Conservation (phyloP, 768 basidiomycete genomes). For the Mycena filopes region DNA sequence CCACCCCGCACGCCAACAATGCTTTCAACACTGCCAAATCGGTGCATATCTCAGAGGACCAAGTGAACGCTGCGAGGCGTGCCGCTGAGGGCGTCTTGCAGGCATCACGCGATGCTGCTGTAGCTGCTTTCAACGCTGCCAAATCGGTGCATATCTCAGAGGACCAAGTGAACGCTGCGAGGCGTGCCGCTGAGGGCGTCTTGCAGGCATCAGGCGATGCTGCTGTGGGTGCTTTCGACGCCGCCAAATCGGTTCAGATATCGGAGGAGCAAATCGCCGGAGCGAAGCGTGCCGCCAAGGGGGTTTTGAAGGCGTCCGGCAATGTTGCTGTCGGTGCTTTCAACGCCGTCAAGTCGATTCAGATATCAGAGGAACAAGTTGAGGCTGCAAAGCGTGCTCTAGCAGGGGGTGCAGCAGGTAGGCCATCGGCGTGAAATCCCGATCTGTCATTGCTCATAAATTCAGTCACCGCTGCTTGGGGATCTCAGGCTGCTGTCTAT, state of each 20-base stretch:
- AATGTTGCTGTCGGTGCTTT: too few relatives aligned
- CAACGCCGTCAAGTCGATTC: too few relatives aligned
- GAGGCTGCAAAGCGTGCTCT: too few relatives aligned
- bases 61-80: constrained; percentile 15
- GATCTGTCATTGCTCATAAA: too few relatives aligned
- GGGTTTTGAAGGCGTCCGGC: too few relatives aligned
- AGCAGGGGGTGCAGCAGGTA: too few relatives aligned
- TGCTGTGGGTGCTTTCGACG: constrained; percentile 10
- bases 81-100: constrained; percentile 11
- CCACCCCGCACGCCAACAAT: constrained; percentile 22
- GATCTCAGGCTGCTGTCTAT: constrained; percentile 15
- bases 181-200: constrained; percentile 5
- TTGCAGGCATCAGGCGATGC: constrained; percentile 12
- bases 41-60: constrained; percentile 16
- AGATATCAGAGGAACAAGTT: too few relatives aligned
- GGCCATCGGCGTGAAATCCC: too few relatives aligned
- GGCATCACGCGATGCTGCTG: constrained; percentile 15
- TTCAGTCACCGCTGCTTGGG: constrained; percentile 8
- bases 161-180: neutral
- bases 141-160: neutral
- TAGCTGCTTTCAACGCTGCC: too few relatives aligned
- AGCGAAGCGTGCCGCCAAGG: too few relatives aligned
- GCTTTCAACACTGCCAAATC: constrained; percentile 19
- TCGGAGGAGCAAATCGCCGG: too few relatives aligned
- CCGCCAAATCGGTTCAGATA: constrained; percentile 16